Base-by-base conservation (phyloP, 2,329 filamentous ascomycete species). In the Clarireedia monteithiana region DNA sequence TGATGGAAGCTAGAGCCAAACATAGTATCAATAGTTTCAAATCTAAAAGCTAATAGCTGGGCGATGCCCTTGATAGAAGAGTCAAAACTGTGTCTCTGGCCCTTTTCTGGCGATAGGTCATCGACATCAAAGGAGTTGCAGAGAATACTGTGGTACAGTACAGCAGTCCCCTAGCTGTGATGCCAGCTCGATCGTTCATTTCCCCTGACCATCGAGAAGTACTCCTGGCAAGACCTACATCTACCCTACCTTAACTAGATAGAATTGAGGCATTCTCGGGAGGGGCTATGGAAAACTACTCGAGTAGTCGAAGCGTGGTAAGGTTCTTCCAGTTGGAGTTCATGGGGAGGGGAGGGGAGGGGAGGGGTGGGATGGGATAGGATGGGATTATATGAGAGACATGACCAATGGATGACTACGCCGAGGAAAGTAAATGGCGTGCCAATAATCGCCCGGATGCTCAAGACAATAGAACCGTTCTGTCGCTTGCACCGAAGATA, bases 351-450 rank as follows among this genome's bases (percentile, higher is more conserved):
- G 14, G 17, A 15, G 38, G 38, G 14, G 17, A 40, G 15, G 15
- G 17, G 38, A 40, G 17, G 38, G 6, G 40, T 17, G 23, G 40
- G 40, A 17, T 23, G 5, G 27, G 27, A 9, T 7, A 2, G 27
- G 27, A 30, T 30, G 30, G 30, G 30, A 34, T 34, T 34, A 39
- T 12, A 15, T 20, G 17, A 57, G 55, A 48, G 40, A 48, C 55
- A 49, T 45, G 23, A 38, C 55, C 55, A 57, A 45, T 57, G 26
- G 44, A 42, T 20, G 20, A 23, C 15, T 17, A 44, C 30, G 3
- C 40, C 34, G 45, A 49, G 15, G 44, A 51, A 30, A 44, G 14
- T 44, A 36, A 23, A 56, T 56, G 52, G 56, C 53, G 53, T 56
- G 44, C 34, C 26, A 17, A 55, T 50, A 55, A 55, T 49, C 42